Percentiles rank a stretch among this genome's conserved stretches.
Conservation (phyloP, 148 eudicot species). For the Camellia lanceoleosa region DNA sequence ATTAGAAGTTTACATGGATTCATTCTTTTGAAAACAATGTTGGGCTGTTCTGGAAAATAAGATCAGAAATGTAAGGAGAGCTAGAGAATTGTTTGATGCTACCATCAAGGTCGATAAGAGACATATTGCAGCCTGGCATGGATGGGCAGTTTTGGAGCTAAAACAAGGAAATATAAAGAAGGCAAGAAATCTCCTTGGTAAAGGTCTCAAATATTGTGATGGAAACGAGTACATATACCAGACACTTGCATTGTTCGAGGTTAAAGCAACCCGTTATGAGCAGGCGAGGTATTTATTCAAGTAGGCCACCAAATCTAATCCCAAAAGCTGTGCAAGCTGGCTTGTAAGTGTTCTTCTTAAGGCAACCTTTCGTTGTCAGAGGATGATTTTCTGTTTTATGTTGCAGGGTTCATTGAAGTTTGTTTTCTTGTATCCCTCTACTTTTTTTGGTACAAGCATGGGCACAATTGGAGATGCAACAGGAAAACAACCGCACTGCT, state of each 20-base stretch:
- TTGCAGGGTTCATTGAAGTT: background rate
- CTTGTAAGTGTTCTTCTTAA: conserved; percentile 56
- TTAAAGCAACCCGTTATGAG: conserved; percentile 78
- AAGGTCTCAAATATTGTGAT: conserved; percentile 78
- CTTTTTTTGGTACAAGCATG: conserved; percentile 56
- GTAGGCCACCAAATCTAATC: conserved; percentile 88
- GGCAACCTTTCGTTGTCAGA: background rate
- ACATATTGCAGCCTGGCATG: conserved; percentile 98
- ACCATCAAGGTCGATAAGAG: conserved; percentile 93
- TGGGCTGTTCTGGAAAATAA: conserved; percentile 94
- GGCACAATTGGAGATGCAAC: conserved; percentile 94
- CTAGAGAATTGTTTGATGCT: conserved; percentile 88
- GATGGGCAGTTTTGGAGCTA: conserved; percentile 94
- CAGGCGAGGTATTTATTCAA: conserved; percentile 83
- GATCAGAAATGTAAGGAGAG: conserved; percentile 76
- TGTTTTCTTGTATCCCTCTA: background rate
- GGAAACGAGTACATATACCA: conserved; percentile 93
- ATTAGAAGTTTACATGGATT: conserved; percentile 8
- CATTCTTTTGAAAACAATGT: conserved; percentile 47
- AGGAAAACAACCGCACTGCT: conserved; percentile 69
- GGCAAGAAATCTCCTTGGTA: conserved; percentile 80
- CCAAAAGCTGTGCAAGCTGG: conserved; percentile 98
- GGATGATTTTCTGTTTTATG: background rate
- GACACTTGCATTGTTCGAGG: conserved; percentile 90
- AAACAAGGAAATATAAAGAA: conserved; percentile 84